Percentiles rank a stretch among this genome's conserved stretches.
phyloP scores from a whole-genome alignment of 768 basidiomycete species.

The Thelephora ganbajun region DNA sequence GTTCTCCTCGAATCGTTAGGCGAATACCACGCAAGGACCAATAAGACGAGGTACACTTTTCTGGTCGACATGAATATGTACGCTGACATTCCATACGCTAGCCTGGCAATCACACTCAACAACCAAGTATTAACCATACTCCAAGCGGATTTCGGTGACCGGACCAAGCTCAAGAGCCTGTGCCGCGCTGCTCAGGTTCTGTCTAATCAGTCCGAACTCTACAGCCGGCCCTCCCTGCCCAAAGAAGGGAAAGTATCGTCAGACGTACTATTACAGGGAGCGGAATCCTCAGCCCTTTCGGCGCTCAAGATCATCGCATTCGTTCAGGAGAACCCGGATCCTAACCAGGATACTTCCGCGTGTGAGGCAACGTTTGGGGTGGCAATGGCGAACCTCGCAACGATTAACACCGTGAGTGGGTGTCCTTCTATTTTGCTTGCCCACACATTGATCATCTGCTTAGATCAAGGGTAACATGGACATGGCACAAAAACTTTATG shows the following conservation, averaged over 20 bases:
- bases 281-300: neutral
- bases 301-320: neutral
- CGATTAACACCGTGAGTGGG: neutral
- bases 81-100: neutral
- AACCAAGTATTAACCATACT: neutral
- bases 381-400: neutral
- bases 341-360: neutral
- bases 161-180: neutral
- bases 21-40: constrained; percentile 40
- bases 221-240: neutral
- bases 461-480: neutral
- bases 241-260: neutral
- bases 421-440: neutral
- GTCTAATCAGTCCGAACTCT: neutral
- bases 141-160: neutral
- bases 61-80: neutral
- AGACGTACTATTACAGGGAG: neutral
- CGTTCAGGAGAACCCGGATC: neutral
- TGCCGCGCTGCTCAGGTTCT: neutral
- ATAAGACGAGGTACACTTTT: constrained; percentile 36
- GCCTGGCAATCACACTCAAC: neutral
- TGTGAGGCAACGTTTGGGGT: neutral
- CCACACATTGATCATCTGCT: neutral
- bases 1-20: constrained; percentile 59
- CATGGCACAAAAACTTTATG: neutral